A percentile compares a stretch with the other conserved stretches of the same genome.
phyloP scores from a whole-genome alignment of 2,329 filamentous ascomycete species.

The Aschersonia sp. region DNA sequence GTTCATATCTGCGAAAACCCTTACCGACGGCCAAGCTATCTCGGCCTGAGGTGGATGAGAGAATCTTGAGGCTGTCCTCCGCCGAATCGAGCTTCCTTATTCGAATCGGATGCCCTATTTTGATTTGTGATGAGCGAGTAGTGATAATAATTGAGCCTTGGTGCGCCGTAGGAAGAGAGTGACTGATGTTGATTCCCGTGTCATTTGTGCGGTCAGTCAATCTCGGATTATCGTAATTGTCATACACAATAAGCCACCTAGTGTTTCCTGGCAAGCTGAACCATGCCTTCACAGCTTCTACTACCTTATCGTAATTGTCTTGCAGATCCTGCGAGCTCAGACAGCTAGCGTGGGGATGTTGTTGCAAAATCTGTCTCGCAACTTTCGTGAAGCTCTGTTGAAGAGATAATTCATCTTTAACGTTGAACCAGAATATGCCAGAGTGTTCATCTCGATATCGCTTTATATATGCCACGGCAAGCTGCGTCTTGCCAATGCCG shows the following conservation, averaged over 20 bases:
- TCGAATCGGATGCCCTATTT: slow-evolving; percentile 16
- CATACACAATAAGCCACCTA: slow-evolving; percentile 23
- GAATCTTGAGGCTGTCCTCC: slow-evolving; percentile 15
- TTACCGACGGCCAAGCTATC: slow-evolving; percentile 12
- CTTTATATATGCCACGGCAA: slow-evolving; percentile 13
- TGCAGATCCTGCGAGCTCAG: slow-evolving; percentile 2
- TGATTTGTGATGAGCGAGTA: slow-evolving; percentile 17
- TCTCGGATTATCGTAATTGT: slow-evolving; percentile 26
- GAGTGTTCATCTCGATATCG: background rate
- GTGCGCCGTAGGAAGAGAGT: slow-evolving; percentile 15
- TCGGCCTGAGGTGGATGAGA: slow-evolving; percentile 13
- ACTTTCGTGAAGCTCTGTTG: slow-evolving; percentile 17
- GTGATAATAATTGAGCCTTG: slow-evolving; percentile 28
- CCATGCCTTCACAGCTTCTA: slow-evolving; percentile 6
- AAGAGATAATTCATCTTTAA: slow-evolving; percentile 19
- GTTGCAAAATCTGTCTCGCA: slow-evolving; percentile 13
- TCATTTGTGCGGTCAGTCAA: slow-evolving; percentile 4
- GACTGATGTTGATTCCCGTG: slow-evolving; percentile 15
- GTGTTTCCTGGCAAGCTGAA: slow-evolving; percentile 15
- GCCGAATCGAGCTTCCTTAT: slow-evolving; percentile 17
- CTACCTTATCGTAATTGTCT: slow-evolving; percentile 11
- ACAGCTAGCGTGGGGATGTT: slow-evolving; percentile 10
- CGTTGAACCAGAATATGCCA: slow-evolving; percentile 29
- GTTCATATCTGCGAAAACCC: slow-evolving; percentile 1
- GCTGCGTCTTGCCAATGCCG: slow-evolving; percentile 31